A percentile compares a stretch with the other conserved stretches of the same genome.
Conservation (phyloP, 2,329 filamentous ascomycete species). For the Juglanconis sp. region DNA sequence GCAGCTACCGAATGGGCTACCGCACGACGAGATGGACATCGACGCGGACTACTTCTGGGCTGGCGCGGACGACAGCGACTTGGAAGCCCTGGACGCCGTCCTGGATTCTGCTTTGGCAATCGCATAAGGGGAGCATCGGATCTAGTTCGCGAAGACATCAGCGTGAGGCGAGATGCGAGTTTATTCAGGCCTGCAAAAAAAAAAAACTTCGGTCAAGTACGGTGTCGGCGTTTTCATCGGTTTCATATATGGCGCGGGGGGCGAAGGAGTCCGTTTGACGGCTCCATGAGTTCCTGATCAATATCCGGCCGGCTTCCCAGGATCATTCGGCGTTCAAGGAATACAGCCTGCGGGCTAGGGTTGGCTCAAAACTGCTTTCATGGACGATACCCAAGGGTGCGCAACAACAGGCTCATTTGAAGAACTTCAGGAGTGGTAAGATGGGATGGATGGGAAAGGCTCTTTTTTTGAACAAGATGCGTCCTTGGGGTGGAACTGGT, state of each 20-base stretch:
- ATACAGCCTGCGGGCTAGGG: constrained; percentile 2
- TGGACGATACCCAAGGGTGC: constrained; percentile 28
- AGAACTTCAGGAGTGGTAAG: background rate
- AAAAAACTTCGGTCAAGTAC: background rate
- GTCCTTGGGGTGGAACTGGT: background rate
- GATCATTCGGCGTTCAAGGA: constrained; percentile 9
- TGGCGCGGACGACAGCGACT: constrained; percentile 52
- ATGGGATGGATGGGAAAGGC: background rate
- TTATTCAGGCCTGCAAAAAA: background rate
- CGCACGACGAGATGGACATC: constrained; percentile 55
- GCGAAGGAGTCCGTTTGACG: constrained; percentile 1
- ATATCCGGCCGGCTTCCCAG: background rate
- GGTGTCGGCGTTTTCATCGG: constrained; percentile 19
- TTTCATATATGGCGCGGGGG: constrained; percentile 1
- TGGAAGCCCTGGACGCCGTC: constrained; percentile 51
- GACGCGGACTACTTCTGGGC: constrained; percentile 62
- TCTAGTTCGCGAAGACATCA: background rate
- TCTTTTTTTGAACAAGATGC: background rate
- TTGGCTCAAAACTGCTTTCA: constrained; percentile 21
- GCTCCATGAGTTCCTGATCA: background rate
- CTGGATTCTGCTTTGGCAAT: constrained; percentile 55
- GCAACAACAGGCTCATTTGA: constrained; percentile 7
- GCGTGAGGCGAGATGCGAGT: background rate
- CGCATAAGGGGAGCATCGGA: constrained; percentile 25
- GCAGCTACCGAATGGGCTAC: constrained; percentile 44